phyloP scores from a whole-genome alignment of 2,329 filamentous ascomycete genomes.

The Fusarium xylarioides region DNA sequence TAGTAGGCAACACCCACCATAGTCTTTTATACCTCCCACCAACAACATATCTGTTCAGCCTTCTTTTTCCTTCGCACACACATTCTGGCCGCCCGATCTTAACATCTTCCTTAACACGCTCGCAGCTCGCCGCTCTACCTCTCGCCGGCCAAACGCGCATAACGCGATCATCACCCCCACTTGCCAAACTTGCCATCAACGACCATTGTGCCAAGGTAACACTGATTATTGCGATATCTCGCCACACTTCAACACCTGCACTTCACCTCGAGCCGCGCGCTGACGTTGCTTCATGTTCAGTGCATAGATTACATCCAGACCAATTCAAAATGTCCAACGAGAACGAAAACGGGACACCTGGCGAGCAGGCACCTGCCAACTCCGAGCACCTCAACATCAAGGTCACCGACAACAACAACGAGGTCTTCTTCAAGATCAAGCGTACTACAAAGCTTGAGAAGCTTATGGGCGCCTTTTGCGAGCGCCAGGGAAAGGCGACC shows the following conservation, averaged over 20 bases:
- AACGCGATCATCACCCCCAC: slow-evolving; percentile 22
- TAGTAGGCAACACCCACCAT: slow-evolving; percentile 33
- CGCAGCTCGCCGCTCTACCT: neutral
- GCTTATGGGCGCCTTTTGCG: slow-evolving; percentile 97
- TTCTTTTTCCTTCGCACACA: neutral
- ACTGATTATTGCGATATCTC: slow-evolving; percentile 4
- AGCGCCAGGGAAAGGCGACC: slow-evolving; percentile 88
- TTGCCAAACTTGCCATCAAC: slow-evolving; percentile 4
- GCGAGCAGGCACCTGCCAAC: slow-evolving; percentile 56
- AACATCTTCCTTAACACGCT: neutral
- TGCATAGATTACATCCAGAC: neutral
- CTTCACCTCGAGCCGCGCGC: slow-evolving; percentile 8
- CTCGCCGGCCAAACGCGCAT: neutral
- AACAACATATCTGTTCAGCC: slow-evolving; percentile 9
- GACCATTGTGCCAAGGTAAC: slow-evolving; percentile 25
- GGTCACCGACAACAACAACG: slow-evolving; percentile 98
- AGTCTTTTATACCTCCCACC: slow-evolving; percentile 23
- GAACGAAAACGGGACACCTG: slow-evolving; percentile 60
- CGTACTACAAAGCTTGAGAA: slow-evolving; percentile 94
- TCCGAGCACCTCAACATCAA: slow-evolving; percentile 98
- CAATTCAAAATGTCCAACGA: slow-evolving; percentile 57
- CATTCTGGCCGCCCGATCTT: neutral
- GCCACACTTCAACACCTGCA: slow-evolving; percentile 8
- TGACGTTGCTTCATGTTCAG: slow-evolving; percentile 16
- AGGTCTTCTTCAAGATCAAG: slow-evolving; percentile 99